Conservation (phyloP, 768 basidiomycete genomes). For the Lactarius hengduanensis region DNA sequence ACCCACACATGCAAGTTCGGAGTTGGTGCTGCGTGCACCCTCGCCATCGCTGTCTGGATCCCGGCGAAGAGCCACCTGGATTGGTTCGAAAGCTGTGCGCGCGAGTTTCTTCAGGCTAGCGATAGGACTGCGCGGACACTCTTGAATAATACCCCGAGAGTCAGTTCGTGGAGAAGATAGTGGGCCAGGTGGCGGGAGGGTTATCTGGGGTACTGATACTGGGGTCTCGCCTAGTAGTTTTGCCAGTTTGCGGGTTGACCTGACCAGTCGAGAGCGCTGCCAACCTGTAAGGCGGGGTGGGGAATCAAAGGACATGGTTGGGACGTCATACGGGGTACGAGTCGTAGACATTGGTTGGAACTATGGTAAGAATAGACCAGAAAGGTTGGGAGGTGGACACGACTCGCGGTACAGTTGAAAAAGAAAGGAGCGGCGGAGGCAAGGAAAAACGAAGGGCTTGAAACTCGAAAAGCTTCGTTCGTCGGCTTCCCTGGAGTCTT, state of each 20-base stretch:
- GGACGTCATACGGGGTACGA: not conserved
- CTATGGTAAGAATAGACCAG: constrained; percentile 2
- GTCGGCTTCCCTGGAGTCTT: constrained; percentile 1
- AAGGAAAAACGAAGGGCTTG: not conserved
- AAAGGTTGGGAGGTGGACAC: not conserved
- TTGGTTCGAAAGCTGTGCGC: constrained; percentile 8
- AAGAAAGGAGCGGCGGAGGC: not conserved
- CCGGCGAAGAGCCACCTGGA: constrained; percentile 6
- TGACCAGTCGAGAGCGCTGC: constrained; percentile 23
- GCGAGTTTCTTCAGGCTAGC: constrained; percentile 9
- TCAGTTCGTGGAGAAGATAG: not conserved
- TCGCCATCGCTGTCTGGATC: constrained; percentile 1
- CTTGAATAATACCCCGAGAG: not conserved
- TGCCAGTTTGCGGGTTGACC: constrained; percentile 26
- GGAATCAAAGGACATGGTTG: no score
- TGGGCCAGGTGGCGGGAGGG: constrained; percentile 5
- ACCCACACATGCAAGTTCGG: not conserved
- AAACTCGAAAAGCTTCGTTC: not conserved
- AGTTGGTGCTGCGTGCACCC: not conserved
- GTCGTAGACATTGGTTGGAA: constrained; percentile 2
- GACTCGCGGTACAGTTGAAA: constrained; percentile 14
- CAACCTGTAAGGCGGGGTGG: constrained; percentile 6
- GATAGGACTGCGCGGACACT: not conserved
- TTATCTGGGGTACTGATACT: constrained; percentile 4
- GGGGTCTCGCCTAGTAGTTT: constrained; percentile 29